Evolutionary conservation across 306 rosid genomes (phyloP), one percentile per base, ranked within the genome.

Genomic region (Pyrus betulifolia): DNA sequence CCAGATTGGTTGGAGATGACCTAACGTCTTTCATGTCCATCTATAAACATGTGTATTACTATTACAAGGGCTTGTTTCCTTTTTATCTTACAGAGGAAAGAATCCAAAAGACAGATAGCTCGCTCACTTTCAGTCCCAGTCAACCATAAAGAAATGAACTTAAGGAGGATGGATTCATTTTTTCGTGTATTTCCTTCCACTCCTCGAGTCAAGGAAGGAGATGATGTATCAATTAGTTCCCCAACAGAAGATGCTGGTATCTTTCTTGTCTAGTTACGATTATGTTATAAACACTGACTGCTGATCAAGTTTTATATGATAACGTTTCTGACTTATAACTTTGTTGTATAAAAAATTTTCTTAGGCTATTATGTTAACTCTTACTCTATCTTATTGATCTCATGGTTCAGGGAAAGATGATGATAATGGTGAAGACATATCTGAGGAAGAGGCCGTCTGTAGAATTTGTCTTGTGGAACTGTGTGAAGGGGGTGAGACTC

Each of bases 401-500:
- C 35, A 49, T 80, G 83, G 74, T 80, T 79, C 85, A 91, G 98
- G 88, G 77, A 86, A 74, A 19, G 86, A 81, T 18, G 85, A 76
- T 28, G 82, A 65, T 28, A 82, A 78, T 40, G 97, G 97, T 71
- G 99, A 96, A 87, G 99, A 96, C 83, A 92, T 96, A 82, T 82
- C 89, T 27, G 93, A 91, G 87, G 96, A 92, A 82, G 96, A 96
- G 72, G 99, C 99, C 28, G 97, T 95, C 54, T 95, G 99, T 76
- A 89, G 99, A 78, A 96, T 96, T 70, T 96, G 99, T 84, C 69
- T 96, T 80, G 81, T 89, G 77, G 97, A 92, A 72, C 87, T 96
- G 28, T 96, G 98, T 76, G 99, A 96, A 86, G 99, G 99, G 79
- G 97, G 99, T n/a, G 99, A 96, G 86, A 96, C 96, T 60, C 78